Evolutionary conservation across 2,329 filamentous ascomycete species (phyloP).

Genomic region (Aspergillus sp.): DNA sequence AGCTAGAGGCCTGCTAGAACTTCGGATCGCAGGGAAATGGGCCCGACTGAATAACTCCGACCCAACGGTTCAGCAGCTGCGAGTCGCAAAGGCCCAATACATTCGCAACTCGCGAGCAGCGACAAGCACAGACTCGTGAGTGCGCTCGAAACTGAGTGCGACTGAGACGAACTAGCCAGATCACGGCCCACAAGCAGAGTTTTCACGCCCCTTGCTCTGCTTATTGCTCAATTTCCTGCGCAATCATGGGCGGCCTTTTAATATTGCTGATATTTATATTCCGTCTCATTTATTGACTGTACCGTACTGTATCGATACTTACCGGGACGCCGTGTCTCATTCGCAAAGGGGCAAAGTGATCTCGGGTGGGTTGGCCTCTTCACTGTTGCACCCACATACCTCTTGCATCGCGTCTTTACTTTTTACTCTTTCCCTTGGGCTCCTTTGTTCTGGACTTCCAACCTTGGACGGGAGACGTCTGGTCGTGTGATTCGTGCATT

Average conservation of each 20-base stretch:
- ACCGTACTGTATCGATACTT: constrained; percentile 5
- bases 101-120: not conserved
- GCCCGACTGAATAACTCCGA: not conserved
- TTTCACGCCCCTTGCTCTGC: constrained; percentile 21
- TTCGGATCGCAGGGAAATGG: constrained; percentile 4
- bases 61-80: constrained; percentile 13
- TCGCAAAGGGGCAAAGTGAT: no score
- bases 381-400: no score
- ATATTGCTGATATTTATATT: constrained; percentile 3
- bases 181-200: constrained; percentile 19
- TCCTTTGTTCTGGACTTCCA: no score
- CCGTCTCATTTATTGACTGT: constrained; percentile 1
- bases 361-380: no score
- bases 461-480: not conserved
- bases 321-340: no score
- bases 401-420: no score
- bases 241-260: constrained; percentile 4
- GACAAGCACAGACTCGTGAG: no score
- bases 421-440: no score
- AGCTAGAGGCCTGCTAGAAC: constrained; percentile 1
- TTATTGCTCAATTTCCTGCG: constrained; percentile 3
- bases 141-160: no score
- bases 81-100: not conserved
- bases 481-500: constrained; percentile 1
- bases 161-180: constrained; percentile 1